Evolutionary conservation across 768 basidiomycete genomes (phyloP).

Genomic region (Kwoniella dejecticola): DNA sequence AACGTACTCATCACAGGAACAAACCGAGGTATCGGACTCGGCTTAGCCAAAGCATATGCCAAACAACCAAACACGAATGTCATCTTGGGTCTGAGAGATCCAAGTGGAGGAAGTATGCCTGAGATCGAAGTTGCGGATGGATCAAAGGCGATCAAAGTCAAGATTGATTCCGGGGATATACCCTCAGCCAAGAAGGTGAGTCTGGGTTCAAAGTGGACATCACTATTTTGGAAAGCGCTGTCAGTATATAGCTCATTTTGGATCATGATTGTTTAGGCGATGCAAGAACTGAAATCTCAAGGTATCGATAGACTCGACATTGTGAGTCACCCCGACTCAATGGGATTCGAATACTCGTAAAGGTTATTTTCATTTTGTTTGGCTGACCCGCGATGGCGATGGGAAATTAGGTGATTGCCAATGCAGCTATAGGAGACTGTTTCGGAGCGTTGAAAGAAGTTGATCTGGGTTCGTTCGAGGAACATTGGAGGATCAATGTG

Average conservation of each 20-base stretch:
- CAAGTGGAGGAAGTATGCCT: constrained; percentile 10
- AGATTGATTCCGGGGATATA: constrained; percentile 16
- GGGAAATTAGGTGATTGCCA: constrained; percentile 30
- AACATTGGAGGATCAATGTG: constrained; percentile 33
- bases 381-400: too few species aligned
- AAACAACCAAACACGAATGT: constrained; percentile 12
- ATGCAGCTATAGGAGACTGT: constrained; percentile 29
- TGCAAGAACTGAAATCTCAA: constrained; percentile 22
- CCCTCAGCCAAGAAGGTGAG: constrained; percentile 20
- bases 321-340: constrained; percentile 6
- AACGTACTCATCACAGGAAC: constrained; percentile 29
- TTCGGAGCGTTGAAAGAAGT: constrained; percentile 22
- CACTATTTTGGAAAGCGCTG: neutral
- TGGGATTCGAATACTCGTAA: too few species aligned
- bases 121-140: constrained; percentile 9
- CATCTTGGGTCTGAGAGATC: constrained; percentile 17
- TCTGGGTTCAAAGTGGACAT: neutral
- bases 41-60: constrained; percentile 24
- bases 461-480: constrained; percentile 23
- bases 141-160: constrained; percentile 15
- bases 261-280: constrained; percentile 9
- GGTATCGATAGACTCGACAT: constrained; percentile 26
- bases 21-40: constrained; percentile 30
- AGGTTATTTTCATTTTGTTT: too few species aligned
- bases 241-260: neutral